These are phyloP conservation scores for Aureobasidium sp. DNA, from an alignment of 2,329 filamentous ascomycete species.

Conservation along the genomic window DNA sequence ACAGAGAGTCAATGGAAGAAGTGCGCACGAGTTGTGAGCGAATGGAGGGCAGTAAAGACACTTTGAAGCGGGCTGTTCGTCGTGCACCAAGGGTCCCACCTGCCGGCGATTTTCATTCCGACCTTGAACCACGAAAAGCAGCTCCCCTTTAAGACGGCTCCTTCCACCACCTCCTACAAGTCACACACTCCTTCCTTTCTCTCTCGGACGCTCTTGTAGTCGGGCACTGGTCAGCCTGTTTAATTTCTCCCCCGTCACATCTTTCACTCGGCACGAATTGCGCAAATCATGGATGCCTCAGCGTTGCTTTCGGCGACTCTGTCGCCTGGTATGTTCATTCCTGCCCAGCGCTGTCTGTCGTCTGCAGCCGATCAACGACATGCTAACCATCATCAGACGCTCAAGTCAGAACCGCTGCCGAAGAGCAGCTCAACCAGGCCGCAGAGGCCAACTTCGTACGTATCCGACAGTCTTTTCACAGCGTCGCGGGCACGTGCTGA, in stretches of 20 bases:
- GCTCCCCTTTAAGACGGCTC: constrained; percentile 11
- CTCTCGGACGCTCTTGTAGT: constrained; percentile 2
- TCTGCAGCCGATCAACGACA: not conserved
- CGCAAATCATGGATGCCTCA: constrained; percentile 82
- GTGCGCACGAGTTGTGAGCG: not conserved
- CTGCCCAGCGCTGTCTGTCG: not conserved
- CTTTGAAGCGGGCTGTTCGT: constrained; percentile 11
- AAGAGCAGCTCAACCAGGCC: constrained; percentile 88
- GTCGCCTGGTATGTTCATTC: constrained; percentile 70
- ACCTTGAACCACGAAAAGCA: constrained; percentile 6
- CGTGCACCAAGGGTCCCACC: constrained; percentile 13
- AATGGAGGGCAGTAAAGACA: constrained; percentile 5
- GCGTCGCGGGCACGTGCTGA: constrained; percentile 25
- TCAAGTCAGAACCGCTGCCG: constrained; percentile 78
- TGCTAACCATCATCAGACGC: constrained; percentile 58
- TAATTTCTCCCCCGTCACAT: constrained; percentile 2
- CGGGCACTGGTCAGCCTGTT: constrained; percentile 14
- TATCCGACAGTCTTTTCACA: constrained; percentile 31
- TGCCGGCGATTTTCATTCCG: constrained; percentile 16
- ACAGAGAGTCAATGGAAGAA: not conserved
- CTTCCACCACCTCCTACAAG: constrained; percentile 8
- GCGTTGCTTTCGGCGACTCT: constrained; percentile 96
- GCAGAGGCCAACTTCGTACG: constrained; percentile 93
- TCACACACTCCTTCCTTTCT: constrained; percentile 8
- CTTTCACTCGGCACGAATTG: constrained; percentile 5